Conservation (phyloP, 176 grass and related monocot species). For the Canna indica region DNA sequence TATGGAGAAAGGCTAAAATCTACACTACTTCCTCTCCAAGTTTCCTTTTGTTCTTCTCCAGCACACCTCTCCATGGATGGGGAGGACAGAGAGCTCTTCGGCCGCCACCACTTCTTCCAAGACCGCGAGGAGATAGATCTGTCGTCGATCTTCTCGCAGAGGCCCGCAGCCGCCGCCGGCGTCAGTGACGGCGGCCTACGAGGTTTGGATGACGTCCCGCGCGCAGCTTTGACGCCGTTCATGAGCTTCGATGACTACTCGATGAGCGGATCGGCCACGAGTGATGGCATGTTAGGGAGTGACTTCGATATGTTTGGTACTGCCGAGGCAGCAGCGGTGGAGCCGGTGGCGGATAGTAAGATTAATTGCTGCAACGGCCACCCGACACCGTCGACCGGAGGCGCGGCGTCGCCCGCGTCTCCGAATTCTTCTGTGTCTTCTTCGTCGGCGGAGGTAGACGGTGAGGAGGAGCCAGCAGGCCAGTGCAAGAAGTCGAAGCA, state of each 20-base stretch:
- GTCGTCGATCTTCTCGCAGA: slow-evolving; percentile 52
- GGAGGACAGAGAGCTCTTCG: slow-evolving; percentile 6
- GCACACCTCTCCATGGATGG: slow-evolving; percentile 31
- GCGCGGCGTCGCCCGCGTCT: slow-evolving; percentile 25
- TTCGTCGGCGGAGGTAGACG: slow-evolving; percentile 50
- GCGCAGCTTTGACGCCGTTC: neutral
- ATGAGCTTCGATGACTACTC: neutral
- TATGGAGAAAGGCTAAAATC: neutral
- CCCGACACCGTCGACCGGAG: neutral
- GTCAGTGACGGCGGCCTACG: slow-evolving; percentile 2
- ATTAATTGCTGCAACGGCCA: neutral
- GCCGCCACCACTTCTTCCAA: slow-evolving; percentile 17
- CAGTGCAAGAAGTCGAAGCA: slow-evolving; percentile 17
- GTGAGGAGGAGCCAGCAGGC: slow-evolving; percentile 38
- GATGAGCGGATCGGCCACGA: neutral
- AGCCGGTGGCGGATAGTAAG: neutral
- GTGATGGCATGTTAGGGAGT: neutral
- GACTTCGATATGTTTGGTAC: neutral
- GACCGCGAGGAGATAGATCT: slow-evolving; percentile 29
- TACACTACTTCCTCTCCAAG: neutral
- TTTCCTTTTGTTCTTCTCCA: neutral
- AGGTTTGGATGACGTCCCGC: neutral
- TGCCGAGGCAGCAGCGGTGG: neutral
- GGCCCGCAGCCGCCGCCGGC: too few relatives aligned
- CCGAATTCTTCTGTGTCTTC: slow-evolving; percentile 77